Base-by-base conservation (phyloP, 176 grass and related monocot genomes). In the Hordeum vulgare region DNA sequence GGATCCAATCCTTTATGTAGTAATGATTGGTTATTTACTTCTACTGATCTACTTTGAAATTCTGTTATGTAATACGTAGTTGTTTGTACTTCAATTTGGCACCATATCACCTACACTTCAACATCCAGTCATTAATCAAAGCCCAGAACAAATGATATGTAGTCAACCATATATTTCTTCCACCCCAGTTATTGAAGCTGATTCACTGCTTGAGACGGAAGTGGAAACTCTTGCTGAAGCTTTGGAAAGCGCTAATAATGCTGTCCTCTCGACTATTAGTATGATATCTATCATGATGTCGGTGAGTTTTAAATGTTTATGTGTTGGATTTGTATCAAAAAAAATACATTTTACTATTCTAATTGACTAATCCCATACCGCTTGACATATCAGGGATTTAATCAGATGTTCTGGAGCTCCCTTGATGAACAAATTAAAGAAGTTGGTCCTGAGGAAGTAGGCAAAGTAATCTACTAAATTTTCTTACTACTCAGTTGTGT, bases 231-330 rank as follows among this genome's bases (percentile, higher is more conserved):
- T 98, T 78, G 91, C 96, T 27, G 96, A 98, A 90, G 96, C 96
- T 81, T 74, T 98, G 74, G 96, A 98, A 92, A 94, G 82, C 86
- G 93, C 89, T 83, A 98, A 98, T 71, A 98, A 91, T 91, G 93
- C 91, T 81, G 93, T 93, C 56, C 83, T 93, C 51, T 87, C 94
- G 35, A 85, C 91, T 85, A 88, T 98, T 81, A 90, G 87, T 68
- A 87, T 92, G 90, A 95, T 95, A 81, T 93, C 91, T 80, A 77
- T 91, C 74, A 90, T 98, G 91, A 92, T 90, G 74, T 94, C 93
- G 80, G 96, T 95, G 90, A 91, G 87, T 87, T 49, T 72, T 80
- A 71, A 78, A 62, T 45, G 27, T 54, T 76, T 70, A 11, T 13
- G 11, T 77, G 74, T 49, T 65, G 39, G 74, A 1, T 39, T 85